Evolutionary conservation across 305 asterid species (phyloP).

Genomic region (Euphrasia arctica): DNA sequence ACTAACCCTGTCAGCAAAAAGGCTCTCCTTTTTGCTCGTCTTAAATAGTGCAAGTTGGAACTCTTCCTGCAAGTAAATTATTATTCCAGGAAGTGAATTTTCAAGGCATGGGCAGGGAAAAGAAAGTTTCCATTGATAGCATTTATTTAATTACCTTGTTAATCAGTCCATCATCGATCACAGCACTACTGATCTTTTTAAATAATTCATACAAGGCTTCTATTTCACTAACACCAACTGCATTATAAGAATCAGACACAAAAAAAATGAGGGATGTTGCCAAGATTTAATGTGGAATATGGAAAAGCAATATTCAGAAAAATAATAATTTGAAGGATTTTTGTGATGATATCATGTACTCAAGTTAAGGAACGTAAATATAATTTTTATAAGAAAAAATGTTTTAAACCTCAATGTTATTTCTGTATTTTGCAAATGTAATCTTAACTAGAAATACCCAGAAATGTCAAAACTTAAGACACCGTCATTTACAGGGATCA

Average conservation of each 20-base stretch:
- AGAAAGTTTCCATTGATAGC: neutral
- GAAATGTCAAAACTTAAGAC: neutral
- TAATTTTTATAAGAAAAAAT: no score
- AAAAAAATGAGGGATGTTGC: neutral
- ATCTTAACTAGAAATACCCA: neutral
- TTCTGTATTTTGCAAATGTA: neutral
- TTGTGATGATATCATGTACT: neutral
- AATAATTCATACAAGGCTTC: constrained; percentile 75
- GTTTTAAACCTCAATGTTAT: neutral
- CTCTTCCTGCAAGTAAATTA: constrained; percentile 53
- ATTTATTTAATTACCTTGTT: constrained; percentile 51
- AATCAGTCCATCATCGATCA: constrained; percentile 71
- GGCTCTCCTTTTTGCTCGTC: constrained; percentile 63
- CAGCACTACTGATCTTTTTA: constrained; percentile 73
- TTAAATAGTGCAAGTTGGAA: constrained; percentile 72
- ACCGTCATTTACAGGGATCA: neutral
- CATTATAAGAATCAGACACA: constrained; percentile 16
- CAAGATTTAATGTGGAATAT: neutral
- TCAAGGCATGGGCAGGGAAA: constrained; percentile 15
- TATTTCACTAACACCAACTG: constrained; percentile 80
- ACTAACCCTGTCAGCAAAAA: constrained; percentile 73
- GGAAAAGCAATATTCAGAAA: neutral
- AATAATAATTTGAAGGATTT: neutral
- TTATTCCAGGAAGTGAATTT: constrained; percentile 17
- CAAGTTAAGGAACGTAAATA: no score